phyloP scores from a whole-genome alignment of 2,329 filamentous ascomycete species.

The Stachybotrys elegans region DNA sequence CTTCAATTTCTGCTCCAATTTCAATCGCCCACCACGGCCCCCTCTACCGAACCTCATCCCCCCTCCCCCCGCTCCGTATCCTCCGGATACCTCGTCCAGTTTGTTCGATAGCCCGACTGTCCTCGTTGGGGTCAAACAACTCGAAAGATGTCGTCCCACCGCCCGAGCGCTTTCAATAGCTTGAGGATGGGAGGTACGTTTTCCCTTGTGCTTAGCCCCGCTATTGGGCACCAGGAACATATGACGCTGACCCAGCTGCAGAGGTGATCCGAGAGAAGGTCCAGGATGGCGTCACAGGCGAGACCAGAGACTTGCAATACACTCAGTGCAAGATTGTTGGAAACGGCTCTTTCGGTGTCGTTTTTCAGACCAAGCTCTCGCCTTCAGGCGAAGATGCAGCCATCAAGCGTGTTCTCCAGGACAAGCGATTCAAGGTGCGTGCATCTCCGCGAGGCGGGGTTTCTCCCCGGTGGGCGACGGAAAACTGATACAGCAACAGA shows the following conservation, averaged over 20 bases:
- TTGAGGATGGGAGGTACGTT: conserved; percentile 95
- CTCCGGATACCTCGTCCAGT: conserved; percentile 14
- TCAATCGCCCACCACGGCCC: conserved; percentile 32
- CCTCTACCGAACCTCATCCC: conserved; percentile 20
- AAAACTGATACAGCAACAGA: too few species aligned
- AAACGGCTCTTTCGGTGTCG: conserved; percentile 97
- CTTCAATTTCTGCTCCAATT: conserved; percentile 13
- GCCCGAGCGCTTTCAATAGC: conserved; percentile 80
- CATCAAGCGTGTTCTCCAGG: conserved; percentile 97
- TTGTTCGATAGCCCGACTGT: conserved; percentile 19
- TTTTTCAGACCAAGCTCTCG: conserved; percentile 97
- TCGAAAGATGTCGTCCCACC: conserved; percentile 74
- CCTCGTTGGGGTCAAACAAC: conserved; percentile 17
- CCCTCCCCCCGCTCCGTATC: conserved; percentile 20
- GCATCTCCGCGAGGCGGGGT: conserved; percentile 19
- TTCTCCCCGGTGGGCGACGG: too few species aligned
- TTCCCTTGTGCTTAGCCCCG: too few species aligned
- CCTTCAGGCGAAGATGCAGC: conserved; percentile 97
- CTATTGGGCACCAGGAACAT: too few species aligned
- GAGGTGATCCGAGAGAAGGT: conserved; percentile 99
- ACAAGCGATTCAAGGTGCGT: conserved; percentile 97
- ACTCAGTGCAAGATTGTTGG: conserved; percentile 99
- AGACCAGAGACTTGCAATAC: conserved; percentile 95
- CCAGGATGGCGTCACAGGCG: conserved; percentile 94
- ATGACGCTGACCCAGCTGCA: too few species aligned